Base-by-base conservation (phyloP, 73 alveolate genomes). In the Halteria grandinella region DNA sequence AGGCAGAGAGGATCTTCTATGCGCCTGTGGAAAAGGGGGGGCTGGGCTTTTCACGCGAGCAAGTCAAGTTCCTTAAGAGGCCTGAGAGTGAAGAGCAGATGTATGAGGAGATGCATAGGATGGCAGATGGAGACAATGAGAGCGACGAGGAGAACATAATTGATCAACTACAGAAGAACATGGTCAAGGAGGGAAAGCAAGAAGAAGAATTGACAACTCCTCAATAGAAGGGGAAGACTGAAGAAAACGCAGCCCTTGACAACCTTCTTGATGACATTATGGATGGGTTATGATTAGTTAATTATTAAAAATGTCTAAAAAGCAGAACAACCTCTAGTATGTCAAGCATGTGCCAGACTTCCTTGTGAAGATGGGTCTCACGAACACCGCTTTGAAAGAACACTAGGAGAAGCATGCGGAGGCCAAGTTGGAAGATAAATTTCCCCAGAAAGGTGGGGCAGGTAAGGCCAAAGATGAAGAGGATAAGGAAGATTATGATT, bases 21-120 rank as follows among this genome's bases (percentile, higher is more conserved):
- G 66, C 43, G 5, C 25, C 39, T 18, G 15, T 66, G n/a, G 66
- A 45, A 18, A 44, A 14, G 23, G 43, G 43, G 34, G 80, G 47
- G 21, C 21, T 23, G n/a, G n/a, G n/a, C n/a, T n/a, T n/a, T n/a
- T n/a, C n/a, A n/a, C n/a, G n/a, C n/a, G 34, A 32, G 27, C 21
- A n/a, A n/a, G n/a, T n/a, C 23, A 57, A 77, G 28, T 63, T 77
- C 74, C 50, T 77, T 0, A 63, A 77, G 37, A 60, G 89, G 63
- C 52, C 80, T 25, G 80, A 66, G 29, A 28, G 34, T 5, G 80
- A 44, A 23, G 80, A 66, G 36, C 32, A 47, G 14, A 66, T 44
- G 80, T 66, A 66, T 44, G 82, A 48, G 8, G 76, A 75, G 2
- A n/a, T 75, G 55, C 52, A 64, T 28, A 58, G 27, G 1, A 69